These are phyloP conservation scores for Leishmania tropica DNA, from an alignment of 208 protist genomes.

Conservation along the genomic window DNA sequence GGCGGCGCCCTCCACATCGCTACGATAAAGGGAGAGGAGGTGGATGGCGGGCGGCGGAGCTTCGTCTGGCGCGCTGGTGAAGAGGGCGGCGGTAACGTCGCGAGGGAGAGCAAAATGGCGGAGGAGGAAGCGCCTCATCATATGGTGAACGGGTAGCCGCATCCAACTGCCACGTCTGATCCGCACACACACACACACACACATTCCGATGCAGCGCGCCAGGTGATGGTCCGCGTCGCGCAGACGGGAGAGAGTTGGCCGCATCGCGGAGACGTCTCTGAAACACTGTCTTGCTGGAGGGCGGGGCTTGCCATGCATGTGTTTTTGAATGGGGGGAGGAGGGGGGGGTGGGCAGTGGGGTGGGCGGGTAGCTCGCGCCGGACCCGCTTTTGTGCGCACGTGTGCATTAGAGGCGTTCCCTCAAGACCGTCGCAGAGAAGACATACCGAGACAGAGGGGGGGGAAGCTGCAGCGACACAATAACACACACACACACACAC, in stretches of 20 bases:
- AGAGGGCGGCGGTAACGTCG: background rate
- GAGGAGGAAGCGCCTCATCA: background rate
- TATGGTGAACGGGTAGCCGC: too few relatives aligned
- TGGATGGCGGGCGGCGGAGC: background rate
- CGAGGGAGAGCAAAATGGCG: background rate
- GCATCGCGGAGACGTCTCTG: background rate
- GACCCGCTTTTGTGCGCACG: too few relatives aligned
- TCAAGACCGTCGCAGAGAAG: too few relatives aligned
- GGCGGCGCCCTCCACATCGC: background rate
- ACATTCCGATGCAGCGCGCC: background rate
- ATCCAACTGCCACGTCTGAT: too few relatives aligned
- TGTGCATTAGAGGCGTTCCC: too few relatives aligned
- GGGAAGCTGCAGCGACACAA: background rate
- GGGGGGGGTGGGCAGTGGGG: too few relatives aligned
- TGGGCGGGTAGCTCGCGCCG: too few relatives aligned
- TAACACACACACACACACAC: background rate
- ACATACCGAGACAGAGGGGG: too few relatives aligned
- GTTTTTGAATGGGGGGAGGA: too few relatives aligned
- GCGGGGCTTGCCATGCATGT: too few relatives aligned
- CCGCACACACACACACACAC: background rate
- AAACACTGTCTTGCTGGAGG: too few relatives aligned
- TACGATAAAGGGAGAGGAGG: background rate
- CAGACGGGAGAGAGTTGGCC: background rate
- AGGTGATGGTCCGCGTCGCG: background rate
- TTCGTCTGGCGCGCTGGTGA: background rate